Conservation (phyloP, 495 filamentous ascomycete genomes). For the Barbatosphaeria neglecta region DNA sequence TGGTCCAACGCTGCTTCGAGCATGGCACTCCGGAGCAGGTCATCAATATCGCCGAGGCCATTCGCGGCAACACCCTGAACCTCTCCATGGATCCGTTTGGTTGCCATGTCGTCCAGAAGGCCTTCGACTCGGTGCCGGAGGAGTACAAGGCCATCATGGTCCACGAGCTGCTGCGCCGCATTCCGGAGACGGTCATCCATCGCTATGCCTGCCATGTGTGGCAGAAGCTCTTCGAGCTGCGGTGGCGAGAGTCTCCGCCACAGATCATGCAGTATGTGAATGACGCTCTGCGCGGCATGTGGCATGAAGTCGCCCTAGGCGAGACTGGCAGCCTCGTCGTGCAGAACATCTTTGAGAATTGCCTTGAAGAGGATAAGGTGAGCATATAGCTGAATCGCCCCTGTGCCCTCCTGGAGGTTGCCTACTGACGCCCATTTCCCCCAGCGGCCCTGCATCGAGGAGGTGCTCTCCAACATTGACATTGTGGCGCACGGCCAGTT, state of each 20-base stretch:
- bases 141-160: slow-evolving; percentile 98
- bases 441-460: slow-evolving; percentile 90
- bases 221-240: slow-evolving; percentile 98
- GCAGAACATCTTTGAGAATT: slow-evolving; percentile 99
- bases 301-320: slow-evolving; percentile 94
- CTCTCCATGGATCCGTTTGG: slow-evolving; percentile 98
- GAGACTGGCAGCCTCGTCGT: slow-evolving; percentile 97
- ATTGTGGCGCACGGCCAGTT: slow-evolving; percentile 97
- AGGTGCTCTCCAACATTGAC: slow-evolving; percentile 87
- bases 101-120: slow-evolving; percentile 96
- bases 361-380: slow-evolving; percentile 97
- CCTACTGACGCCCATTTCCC: slow-evolving; percentile 22
- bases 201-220: slow-evolving; percentile 98
- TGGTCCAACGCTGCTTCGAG: slow-evolving; percentile 97
- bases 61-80: slow-evolving; percentile 85
- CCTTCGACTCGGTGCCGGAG: slow-evolving; percentile 92
- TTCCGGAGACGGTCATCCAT: slow-evolving; percentile 96
- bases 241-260: slow-evolving; percentile 88
- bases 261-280: slow-evolving; percentile 99
- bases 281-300: slow-evolving; percentile 89
- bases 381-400: not conserved
- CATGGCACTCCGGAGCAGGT: slow-evolving; percentile 94
- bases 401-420: not conserved
- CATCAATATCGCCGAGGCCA: slow-evolving; percentile 85
- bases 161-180: slow-evolving; percentile 85